Evolutionary conservation across 1,284 basidiomycete genomes (phyloP).

Genomic region (Trichosporon inkin): DNA sequence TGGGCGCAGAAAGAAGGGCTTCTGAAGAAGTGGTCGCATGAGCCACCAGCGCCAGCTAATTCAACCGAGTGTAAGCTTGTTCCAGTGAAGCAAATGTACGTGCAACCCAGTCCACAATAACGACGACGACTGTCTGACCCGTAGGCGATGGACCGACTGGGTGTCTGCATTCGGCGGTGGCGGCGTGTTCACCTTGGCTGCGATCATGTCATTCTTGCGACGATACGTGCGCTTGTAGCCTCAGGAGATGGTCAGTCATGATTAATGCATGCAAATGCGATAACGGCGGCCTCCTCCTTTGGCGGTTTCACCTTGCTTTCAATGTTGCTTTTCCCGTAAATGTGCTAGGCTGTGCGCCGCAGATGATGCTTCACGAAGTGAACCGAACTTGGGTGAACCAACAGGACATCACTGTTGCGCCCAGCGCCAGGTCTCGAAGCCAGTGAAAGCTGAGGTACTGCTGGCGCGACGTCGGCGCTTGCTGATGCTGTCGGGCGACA

Average conservation of each 20-base stretch:
- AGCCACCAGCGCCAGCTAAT: neutral
- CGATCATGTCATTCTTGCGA: neutral
- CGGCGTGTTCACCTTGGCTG: constrained; percentile 16
- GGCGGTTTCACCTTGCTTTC: no score
- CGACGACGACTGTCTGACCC: constrained; percentile 1
- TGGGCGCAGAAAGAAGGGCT: constrained; percentile 81
- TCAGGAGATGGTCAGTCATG: no score
- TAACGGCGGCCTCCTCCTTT: no score
- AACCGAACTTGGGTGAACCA: no score
- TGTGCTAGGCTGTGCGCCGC: no score
- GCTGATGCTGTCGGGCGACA: constrained; percentile 26
- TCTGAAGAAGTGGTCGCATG: constrained; percentile 60
- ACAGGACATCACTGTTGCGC: constrained; percentile 9
- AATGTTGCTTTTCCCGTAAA: no score
- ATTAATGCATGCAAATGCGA: no score
- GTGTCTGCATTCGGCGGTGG: constrained; percentile 37
- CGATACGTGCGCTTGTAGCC: no score
- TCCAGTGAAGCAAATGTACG: constrained; percentile 37
- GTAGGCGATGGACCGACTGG: constrained; percentile 37
- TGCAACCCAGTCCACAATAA: neutral
- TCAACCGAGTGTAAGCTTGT: constrained; percentile 21
- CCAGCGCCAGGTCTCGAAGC: constrained; percentile 37
- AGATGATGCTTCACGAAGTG: no score
- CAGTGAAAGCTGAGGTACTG: constrained; percentile 16
- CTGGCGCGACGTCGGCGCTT: constrained; percentile 26